A percentile compares a stretch with the other conserved stretches of the same genome.
Evolutionary conservation across 441 rosid species (phyloP).

Genomic region (Geranium incanum): DNA sequence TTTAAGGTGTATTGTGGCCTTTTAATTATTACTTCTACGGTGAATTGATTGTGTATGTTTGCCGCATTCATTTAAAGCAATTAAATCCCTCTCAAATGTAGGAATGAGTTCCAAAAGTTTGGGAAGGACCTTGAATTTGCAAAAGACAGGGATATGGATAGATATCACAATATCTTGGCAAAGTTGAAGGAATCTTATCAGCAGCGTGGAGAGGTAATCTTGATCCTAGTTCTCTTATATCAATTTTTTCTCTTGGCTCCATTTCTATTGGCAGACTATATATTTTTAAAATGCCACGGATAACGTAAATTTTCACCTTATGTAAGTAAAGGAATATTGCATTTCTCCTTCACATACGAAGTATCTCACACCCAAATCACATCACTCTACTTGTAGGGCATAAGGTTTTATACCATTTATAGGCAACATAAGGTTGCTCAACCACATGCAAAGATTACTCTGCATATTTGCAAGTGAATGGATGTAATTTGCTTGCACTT

Average conservation of each 20-base stretch:
- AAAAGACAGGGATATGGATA: slow-evolving; percentile 62
- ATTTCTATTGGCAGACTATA: too few species aligned
- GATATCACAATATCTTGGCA: slow-evolving; percentile 46
- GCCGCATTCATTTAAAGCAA: not conserved
- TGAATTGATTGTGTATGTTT: not conserved
- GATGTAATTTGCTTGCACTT: too few species aligned
- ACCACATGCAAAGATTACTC: too few species aligned
- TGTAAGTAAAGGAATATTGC: too few species aligned
- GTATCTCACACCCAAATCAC: too few species aligned
- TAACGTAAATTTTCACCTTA: too few species aligned
- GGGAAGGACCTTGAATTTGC: slow-evolving; percentile 71
- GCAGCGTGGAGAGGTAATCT: slow-evolving; percentile 57
- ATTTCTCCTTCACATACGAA: too few species aligned
- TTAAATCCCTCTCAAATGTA: slow-evolving; percentile 17
- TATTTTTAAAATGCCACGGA: not conserved
- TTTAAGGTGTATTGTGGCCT: not conserved
- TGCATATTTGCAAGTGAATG: too few species aligned
- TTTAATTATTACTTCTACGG: not conserved
- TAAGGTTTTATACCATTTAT: too few species aligned
- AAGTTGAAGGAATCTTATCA: slow-evolving; percentile 59
- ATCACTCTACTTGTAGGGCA: too few species aligned
- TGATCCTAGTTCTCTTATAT: slow-evolving; percentile 9
- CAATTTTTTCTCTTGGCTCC: not conserved
- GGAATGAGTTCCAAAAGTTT: slow-evolving; percentile 63
- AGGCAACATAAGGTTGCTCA: too few species aligned